These are phyloP conservation scores for Dendrobium chrysotoxum DNA, from an alignment of 106 monocot species.

Conservation along the genomic window DNA sequence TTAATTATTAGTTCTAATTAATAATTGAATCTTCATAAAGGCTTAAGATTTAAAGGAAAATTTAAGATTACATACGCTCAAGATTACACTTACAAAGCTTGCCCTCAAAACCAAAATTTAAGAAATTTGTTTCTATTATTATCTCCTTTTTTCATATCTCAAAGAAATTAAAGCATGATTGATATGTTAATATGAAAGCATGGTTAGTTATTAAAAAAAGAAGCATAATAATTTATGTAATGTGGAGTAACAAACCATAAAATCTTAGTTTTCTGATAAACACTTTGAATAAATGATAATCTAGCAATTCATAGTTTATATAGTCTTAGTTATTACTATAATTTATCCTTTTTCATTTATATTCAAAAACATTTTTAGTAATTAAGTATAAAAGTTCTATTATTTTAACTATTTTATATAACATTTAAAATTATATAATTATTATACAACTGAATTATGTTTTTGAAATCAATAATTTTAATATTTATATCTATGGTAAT, in stretches of 20 bases:
- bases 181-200: too few relatives aligned
- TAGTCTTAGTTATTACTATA: background rate
- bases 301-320: background rate
- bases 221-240: background rate
- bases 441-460: background rate
- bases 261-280: background rate
- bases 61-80: background rate
- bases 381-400: background rate
- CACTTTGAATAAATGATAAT: background rate
- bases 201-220: background rate
- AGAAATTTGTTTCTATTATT: too few relatives aligned
- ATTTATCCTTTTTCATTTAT: background rate
- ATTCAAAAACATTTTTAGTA: too few relatives aligned
- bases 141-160: background rate
- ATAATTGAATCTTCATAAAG: background rate
- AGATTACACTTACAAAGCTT: background rate
- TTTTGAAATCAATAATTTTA: background rate
- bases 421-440: background rate
- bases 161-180: background rate
- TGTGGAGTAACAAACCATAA: background rate
- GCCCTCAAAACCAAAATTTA: too few relatives aligned
- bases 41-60: background rate
- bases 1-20: background rate
- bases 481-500: background rate
- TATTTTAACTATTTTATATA: background rate